Conservation (phyloP, 495 filamentous ascomycete genomes). For the Lasiosphaeria miniovina region DNA sequence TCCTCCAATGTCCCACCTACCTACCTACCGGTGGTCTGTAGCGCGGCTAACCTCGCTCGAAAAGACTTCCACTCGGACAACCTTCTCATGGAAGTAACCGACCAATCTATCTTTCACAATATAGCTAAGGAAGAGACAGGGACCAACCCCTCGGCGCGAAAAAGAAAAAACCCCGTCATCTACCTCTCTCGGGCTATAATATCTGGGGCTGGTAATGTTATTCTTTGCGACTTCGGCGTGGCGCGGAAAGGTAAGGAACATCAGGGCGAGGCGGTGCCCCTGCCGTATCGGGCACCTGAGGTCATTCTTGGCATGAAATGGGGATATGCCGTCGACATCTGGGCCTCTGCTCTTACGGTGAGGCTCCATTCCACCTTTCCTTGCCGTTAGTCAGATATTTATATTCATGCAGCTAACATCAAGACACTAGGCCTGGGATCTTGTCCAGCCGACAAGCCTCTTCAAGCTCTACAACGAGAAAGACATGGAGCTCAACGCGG, state of each 20-base stretch:
- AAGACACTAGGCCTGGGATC: too few relatives aligned
- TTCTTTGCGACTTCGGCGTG: background rate
- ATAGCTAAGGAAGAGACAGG: too few relatives aligned
- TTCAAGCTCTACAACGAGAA: background rate
- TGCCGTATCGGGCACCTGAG: background rate
- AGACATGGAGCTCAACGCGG: background rate
- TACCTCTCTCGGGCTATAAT: background rate
- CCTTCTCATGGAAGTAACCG: too few relatives aligned
- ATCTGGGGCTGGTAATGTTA: background rate
- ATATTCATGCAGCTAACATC: background rate
- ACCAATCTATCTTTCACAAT: too few relatives aligned
- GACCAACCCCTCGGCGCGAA: too few relatives aligned
- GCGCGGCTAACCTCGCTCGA: too few relatives aligned
- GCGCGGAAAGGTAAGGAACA: background rate
- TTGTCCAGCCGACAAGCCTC: too few relatives aligned
- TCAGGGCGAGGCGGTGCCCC: background rate
- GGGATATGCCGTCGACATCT: background rate
- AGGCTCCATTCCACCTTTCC: background rate
- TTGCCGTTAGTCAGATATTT: background rate
- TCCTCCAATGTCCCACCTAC: too few relatives aligned
- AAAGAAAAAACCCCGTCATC: background rate
- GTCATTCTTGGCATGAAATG: background rate
- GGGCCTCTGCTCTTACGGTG: background rate
- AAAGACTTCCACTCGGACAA: too few relatives aligned
- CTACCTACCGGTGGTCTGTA: too few relatives aligned